Base-by-base conservation (phyloP, 1,284 basidiomycete genomes). In the Polyporus tsugae region DNA sequence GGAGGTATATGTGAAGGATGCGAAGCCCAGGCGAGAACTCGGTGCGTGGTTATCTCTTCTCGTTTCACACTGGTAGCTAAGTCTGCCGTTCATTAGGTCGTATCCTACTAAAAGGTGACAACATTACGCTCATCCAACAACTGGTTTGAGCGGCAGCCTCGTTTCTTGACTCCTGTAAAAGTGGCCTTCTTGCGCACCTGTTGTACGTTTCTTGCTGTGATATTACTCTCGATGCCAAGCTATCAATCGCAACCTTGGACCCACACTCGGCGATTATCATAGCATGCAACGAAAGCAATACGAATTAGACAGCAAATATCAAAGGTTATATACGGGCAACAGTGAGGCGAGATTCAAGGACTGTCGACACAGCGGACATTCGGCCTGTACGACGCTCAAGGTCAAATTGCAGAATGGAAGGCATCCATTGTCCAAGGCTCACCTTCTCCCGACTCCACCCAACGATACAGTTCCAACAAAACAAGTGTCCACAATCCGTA, bases 71-170 rank as follows among this genome's bases (percentile, higher is more conserved):
- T 19, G 60, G 60, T 52, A 11, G 17, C 49, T 65, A 33, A 66
- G 59, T 29, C 60, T 44, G 25, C n/a, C 13, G 35, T 6, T 22
- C 25, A 57, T 15, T 75, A 98, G 96, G 96, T 44, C 95, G 96
- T 66, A 94, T 98, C 78, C 85, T 98, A 72, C 85, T 98, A 73
- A 98, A 98, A 82, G 96, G 96, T 72, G 96, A 98, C 80, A 98
- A 97, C 80, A 98, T 98, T 77, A 97, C 96, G 38, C 89, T 97
- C 63, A 97, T 98, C 77, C 95, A 97, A 80, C 93, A 91, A 80
- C 78, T 89, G 63, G 80, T 80, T 72, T 81, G 74, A 75, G 64
- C 52, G 39, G 39, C 9, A 49, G 22, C 33, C 10, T 22, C 59
- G 44, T 49, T 63, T 57, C 55, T 46, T 55, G 41, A 62, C 60